Evolutionary conservation across 257 asterid species (phyloP).

Genomic region (Pogostemon cablin): DNA sequence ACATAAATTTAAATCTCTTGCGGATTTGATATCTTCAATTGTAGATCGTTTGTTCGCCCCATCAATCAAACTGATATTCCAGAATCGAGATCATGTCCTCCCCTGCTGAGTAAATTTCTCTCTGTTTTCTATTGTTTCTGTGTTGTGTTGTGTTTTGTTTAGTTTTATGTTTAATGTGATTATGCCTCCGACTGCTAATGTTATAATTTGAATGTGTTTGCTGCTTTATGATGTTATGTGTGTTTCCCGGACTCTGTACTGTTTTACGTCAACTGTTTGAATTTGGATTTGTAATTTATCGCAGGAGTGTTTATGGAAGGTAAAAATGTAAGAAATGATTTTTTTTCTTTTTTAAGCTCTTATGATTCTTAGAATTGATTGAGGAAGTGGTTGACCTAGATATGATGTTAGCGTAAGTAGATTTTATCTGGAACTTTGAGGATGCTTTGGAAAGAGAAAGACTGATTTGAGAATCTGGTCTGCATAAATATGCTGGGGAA

Average conservation of each 20-base stretch:
- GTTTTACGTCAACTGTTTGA: conserved; percentile 19
- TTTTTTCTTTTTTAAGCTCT: not conserved
- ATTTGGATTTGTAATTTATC: conserved; percentile 10
- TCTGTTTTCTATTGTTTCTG: not conserved
- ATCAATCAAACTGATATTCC: conserved; percentile 27
- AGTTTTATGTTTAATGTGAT: conserved; percentile 4
- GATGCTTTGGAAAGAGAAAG: conserved; percentile 8
- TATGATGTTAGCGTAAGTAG: conserved; percentile 12
- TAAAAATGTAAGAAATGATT: not conserved
- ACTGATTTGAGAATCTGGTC: conserved; percentile 2
- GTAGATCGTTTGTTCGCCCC: conserved; percentile 16
- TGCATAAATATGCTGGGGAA: not conserved
- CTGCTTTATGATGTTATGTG: conserved; percentile 19
- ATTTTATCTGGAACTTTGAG: not conserved
- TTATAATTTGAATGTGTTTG: not conserved
- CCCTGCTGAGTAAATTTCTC: conserved; percentile 76
- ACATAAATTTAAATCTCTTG: not conserved
- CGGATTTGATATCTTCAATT: conserved; percentile 11
- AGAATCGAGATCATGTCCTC: conserved; percentile 68
- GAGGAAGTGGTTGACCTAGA: conserved; percentile 18
- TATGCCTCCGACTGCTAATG: not conserved
- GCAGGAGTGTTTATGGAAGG: not conserved
- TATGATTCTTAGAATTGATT: conserved; percentile 20
- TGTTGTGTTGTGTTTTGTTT: conserved; percentile 9
- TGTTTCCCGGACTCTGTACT: conserved; percentile 12